Percentiles rank a stretch among this genome's conserved stretches.
phyloP scores from a whole-genome alignment of 441 rosid species.

The Gossypium schwendimanii region DNA sequence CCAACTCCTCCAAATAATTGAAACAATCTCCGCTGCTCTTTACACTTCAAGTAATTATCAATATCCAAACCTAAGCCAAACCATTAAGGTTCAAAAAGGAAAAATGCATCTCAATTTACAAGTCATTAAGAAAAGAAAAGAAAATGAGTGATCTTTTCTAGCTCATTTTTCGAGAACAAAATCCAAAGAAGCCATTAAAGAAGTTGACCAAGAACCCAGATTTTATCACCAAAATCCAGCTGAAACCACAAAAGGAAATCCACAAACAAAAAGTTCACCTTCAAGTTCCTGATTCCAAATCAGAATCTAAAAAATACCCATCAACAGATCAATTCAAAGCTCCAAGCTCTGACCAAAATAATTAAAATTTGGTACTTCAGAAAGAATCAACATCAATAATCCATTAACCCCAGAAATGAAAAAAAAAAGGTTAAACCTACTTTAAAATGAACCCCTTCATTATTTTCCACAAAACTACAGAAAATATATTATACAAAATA shows the following conservation, averaged over 20 bases:
- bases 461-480: background rate
- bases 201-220: background rate
- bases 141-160: background rate
- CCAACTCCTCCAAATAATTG: constrained; percentile 4
- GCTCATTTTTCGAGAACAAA: constrained; percentile 16
- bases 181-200: constrained; percentile 12
- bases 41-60: constrained; percentile 16
- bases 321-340: constrained; percentile 31
- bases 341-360: constrained; percentile 5
- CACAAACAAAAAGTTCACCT: constrained; percentile 5
- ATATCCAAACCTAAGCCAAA: constrained; percentile 17
- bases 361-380: background rate
- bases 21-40: constrained; percentile 7
- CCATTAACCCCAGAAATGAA: background rate
- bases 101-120: constrained; percentile 17
- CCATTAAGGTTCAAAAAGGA: constrained; percentile 5
- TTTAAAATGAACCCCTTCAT: background rate
- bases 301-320: constrained; percentile 21
- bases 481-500: background rate
- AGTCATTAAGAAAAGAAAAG: background rate
- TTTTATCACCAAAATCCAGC: constrained; percentile 11
- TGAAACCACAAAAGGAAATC: background rate
- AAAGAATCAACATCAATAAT: background rate
- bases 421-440: background rate
- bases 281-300: constrained; percentile 16